Base-by-base conservation (phyloP, 345 rosid species). In the Gynandropsis gynandra region DNA sequence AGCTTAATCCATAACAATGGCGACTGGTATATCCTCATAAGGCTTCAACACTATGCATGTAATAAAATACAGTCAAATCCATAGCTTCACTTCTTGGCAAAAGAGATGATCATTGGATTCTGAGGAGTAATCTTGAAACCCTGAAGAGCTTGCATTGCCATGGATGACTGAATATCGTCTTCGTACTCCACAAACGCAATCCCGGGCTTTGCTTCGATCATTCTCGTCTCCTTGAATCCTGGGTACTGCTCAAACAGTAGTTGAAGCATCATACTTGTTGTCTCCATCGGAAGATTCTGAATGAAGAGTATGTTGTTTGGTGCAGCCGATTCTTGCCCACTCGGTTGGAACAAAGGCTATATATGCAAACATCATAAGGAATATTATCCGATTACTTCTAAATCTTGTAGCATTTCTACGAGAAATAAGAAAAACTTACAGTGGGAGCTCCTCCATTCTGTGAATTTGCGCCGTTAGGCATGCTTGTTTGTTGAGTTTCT, bases 131-230 rank as follows among this genome's bases (percentile, higher is more conserved):
- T 81, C 65, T 81, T 80, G 77, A 93, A 93, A 42, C 83, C 87
- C 48, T 87, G 97, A 64, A 93, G 97, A 55, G 88, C 77, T 66
- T 83, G 82, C 90, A 83, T 78, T 29, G 99, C 88, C 75, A 80
- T 74, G 42, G 80, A 79, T 10, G 95, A 80, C 54, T 92, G 88
- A 55, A 64, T 79, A 11, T 92, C 97, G 29, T 88, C 94, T 68
- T 83, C 99, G 29, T 57, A 88, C 57, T 93, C 99, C 4, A 85
- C 89, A 50, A 88, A 88, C 0, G 99, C 97, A 43, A 93, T 93
- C 35, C 97, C 95, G 8, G 97, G 99, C 57, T 83, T 88, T 11
- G 97, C 94, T 62, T 77, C 83, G 15, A 83, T 67, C 99, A 88
- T 93, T 43, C 97, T 68, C 37, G 83, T 94, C 75, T 93, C 99